Evolutionary conservation across 140 eudicot genomes (phyloP).

Genomic region (Stevia rebaudiana): DNA sequence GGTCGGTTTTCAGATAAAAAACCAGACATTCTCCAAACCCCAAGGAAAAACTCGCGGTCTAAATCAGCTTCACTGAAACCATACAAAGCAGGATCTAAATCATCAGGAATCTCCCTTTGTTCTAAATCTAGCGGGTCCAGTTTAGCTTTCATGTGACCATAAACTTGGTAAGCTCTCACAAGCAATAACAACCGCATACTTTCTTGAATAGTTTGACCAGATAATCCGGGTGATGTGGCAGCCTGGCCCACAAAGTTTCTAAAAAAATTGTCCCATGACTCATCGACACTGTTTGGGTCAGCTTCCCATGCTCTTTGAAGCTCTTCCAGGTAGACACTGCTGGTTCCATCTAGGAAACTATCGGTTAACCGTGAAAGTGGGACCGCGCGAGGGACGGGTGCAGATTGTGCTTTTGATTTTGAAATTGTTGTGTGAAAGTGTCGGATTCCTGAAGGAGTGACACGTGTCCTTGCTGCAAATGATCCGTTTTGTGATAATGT

Average conservation of each 20-base stretch:
- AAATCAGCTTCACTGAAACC: slow-evolving; percentile 77
- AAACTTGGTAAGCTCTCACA: slow-evolving; percentile 88
- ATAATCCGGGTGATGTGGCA: slow-evolving; percentile 69
- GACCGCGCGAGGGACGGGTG: slow-evolving; percentile 79
- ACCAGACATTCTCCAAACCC: slow-evolving; percentile 84
- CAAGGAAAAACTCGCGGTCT: slow-evolving; percentile 82
- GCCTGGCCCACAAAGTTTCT: slow-evolving; percentile 86
- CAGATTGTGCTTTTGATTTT: slow-evolving; percentile 56
- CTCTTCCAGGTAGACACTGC: slow-evolving; percentile 88
- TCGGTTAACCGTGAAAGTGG: slow-evolving; percentile 83
- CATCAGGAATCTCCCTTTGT: slow-evolving; percentile 63
- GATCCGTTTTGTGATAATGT: slow-evolving; percentile 46
- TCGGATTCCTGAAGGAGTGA: slow-evolving; percentile 29
- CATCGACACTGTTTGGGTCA: slow-evolving; percentile 85
- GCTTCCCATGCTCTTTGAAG: slow-evolving; percentile 94
- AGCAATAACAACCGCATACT: slow-evolving; percentile 82
- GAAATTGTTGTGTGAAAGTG: slow-evolving; percentile 46
- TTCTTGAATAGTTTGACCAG: slow-evolving; percentile 93
- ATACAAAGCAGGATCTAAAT: slow-evolving; percentile 63
- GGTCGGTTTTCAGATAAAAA: slow-evolving; percentile 90
- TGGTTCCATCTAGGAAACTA: slow-evolving; percentile 82
- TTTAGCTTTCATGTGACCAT: slow-evolving; percentile 84
- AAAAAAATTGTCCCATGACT: slow-evolving; percentile 92
- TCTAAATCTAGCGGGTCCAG: slow-evolving; percentile 75
- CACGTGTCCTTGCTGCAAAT: slow-evolving; percentile 36